Conservation (phyloP, 495 filamentous ascomycete genomes). For the Daldinia vernicosa region DNA sequence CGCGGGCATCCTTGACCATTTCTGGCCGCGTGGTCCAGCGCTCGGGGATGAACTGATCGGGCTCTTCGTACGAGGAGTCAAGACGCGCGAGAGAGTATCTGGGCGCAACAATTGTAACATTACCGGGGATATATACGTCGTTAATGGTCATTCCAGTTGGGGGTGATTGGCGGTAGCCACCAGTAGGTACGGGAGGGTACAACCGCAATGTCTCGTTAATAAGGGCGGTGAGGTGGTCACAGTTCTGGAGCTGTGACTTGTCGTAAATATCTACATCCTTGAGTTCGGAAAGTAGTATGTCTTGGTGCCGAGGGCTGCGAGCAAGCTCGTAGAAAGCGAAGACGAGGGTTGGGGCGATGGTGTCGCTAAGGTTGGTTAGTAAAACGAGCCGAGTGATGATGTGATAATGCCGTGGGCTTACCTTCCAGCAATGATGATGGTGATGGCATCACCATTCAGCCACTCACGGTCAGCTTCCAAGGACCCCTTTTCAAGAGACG, state of each 20-base stretch:
- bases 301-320: constrained; percentile 44
- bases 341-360: constrained; percentile 49
- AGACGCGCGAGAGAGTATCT: constrained; percentile 50
- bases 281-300: constrained; percentile 47
- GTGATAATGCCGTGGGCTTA: constrained; percentile 11
- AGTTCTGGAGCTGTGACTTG: constrained; percentile 21
- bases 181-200: constrained; percentile 53
- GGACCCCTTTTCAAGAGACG: constrained; percentile 40
- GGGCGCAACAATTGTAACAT: constrained; percentile 41
- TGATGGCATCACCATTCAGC: constrained; percentile 49
- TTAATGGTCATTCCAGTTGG: constrained; percentile 55
- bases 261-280: constrained; percentile 37
- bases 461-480: constrained; percentile 35
- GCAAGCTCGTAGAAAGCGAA: constrained; percentile 55
- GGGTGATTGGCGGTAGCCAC: constrained; percentile 51
- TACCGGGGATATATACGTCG: constrained; percentile 56
- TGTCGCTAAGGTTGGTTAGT: constrained; percentile 49
- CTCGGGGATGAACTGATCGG: constrained; percentile 61
- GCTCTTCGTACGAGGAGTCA: constrained; percentile 50
- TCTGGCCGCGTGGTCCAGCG: constrained; percentile 59
- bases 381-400: background rate
- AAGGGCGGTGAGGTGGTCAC: constrained; percentile 52
- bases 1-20: constrained; percentile 53
- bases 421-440: constrained; percentile 57
- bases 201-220: constrained; percentile 65